These are phyloP conservation scores for Boletus insuetus DNA, from an alignment of 768 basidiomycete species.

Conservation along the genomic window DNA sequence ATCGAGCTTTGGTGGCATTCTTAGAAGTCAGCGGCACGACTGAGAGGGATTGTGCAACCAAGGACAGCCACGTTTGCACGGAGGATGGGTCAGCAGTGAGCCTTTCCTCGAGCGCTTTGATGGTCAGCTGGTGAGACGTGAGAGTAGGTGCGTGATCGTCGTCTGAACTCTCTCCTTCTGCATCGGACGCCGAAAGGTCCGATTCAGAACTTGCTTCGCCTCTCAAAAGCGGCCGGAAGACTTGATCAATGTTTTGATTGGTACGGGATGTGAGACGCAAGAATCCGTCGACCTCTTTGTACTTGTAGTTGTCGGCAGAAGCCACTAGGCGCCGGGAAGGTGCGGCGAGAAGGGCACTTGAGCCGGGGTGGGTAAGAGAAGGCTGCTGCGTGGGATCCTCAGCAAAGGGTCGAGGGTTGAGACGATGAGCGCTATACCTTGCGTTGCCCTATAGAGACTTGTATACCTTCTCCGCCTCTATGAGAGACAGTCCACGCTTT, in stretches of 20 bases:
- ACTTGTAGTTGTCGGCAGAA: constrained; percentile 40
- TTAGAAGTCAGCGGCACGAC: constrained; percentile 62
- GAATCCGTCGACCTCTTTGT: constrained; percentile 67
- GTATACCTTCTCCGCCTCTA: constrained; percentile 61
- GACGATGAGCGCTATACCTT: constrained; percentile 35
- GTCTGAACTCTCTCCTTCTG: constrained; percentile 35
- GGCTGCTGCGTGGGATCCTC: constrained; percentile 35
- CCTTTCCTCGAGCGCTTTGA: constrained; percentile 56
- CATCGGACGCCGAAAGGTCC: constrained; percentile 32
- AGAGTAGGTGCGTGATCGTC: constrained; percentile 34
- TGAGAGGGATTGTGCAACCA: constrained; percentile 62
- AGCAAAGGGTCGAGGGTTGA: constrained; percentile 1
- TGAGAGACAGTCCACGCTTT: constrained; percentile 45
- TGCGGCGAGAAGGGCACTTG: constrained; percentile 52
- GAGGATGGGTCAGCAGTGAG: constrained; percentile 52
- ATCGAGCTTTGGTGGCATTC: constrained; percentile 63
- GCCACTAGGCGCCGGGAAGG: constrained; percentile 47
- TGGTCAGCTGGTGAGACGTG: constrained; percentile 55
- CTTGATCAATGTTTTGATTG: constrained; percentile 32
- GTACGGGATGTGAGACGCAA: constrained; percentile 51
- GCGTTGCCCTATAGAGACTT: constrained; percentile 46
- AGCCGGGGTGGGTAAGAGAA: constrained; percentile 54
- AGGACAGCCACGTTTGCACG: constrained; percentile 56
- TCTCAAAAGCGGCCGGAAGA: constrained; percentile 51
- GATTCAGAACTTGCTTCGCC: constrained; percentile 32